Percentiles rank a stretch among this genome's conserved stretches.
phyloP scores from a whole-genome alignment of 441 rosid genomes.

The Croton laevigatus region DNA sequence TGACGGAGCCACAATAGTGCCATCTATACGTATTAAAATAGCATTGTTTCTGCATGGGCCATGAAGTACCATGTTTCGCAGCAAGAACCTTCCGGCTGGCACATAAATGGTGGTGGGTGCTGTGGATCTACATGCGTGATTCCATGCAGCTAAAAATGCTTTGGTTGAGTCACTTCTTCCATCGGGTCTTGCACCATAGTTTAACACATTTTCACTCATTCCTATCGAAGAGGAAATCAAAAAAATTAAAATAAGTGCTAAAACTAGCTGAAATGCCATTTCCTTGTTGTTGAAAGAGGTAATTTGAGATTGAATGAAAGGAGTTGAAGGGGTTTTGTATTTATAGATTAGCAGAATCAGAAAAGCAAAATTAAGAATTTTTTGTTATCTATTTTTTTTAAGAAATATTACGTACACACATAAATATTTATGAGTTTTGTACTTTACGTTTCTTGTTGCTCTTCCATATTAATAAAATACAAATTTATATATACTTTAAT shows the following conservation, averaged over 20 bases:
- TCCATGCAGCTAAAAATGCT: slow-evolving; percentile 51
- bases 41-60: slow-evolving; percentile 49
- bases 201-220: slow-evolving; percentile 33
- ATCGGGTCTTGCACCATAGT: slow-evolving; percentile 56
- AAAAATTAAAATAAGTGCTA: not conserved
- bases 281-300: too few relatives aligned
- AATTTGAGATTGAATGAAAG: too few relatives aligned
- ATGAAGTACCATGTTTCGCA: slow-evolving; percentile 32
- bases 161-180: slow-evolving; percentile 44
- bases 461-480: too few relatives aligned
- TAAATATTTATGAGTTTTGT: too few relatives aligned
- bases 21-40: slow-evolving; percentile 21
- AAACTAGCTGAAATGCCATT: too few relatives aligned
- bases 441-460: too few relatives aligned
- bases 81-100: slow-evolving; percentile 40
- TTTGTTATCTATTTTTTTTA: too few relatives aligned
- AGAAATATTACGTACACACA: too few relatives aligned
- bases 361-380: too few relatives aligned
- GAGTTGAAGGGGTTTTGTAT: too few relatives aligned
- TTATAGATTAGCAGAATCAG: too few relatives aligned
- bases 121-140: slow-evolving; percentile 42
- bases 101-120: slow-evolving; percentile 37
- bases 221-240: slow-evolving; percentile 10
- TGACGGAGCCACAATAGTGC: slow-evolving; percentile 64
- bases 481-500: too few relatives aligned